Conservation (phyloP, 1,284 basidiomycete genomes). For the Erythrobasidium hasegawianum region DNA sequence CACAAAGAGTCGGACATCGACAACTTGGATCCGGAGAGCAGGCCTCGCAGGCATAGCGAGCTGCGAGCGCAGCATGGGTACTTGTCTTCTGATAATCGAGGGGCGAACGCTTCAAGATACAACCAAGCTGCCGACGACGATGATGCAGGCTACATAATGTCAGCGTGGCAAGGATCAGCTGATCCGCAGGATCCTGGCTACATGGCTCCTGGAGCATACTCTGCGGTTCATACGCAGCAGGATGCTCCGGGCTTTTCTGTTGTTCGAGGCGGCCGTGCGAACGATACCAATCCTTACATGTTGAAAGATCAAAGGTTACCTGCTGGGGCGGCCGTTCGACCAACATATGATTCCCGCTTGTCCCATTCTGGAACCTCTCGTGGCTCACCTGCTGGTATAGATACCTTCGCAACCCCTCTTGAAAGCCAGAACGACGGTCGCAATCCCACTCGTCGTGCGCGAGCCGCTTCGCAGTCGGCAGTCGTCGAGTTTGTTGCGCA, state of each 20-base stretch:
- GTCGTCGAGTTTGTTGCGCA: slow-evolving; percentile 20
- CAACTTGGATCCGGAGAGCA: too few relatives aligned
- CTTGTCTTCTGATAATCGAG: slow-evolving; percentile 57
- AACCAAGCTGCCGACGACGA: slow-evolving; percentile 72
- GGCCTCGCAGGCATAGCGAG: slow-evolving; percentile 2
- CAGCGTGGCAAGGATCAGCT: slow-evolving; percentile 57
- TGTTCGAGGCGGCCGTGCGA: slow-evolving; percentile 31
- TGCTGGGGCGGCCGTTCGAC: slow-evolving; percentile 9
- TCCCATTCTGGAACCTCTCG: not conserved
- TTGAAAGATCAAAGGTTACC: slow-evolving; percentile 5
- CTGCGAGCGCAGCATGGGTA: slow-evolving; percentile 24
- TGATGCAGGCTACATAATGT: slow-evolving; percentile 75
- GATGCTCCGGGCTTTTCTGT: slow-evolving; percentile 15
- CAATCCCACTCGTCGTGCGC: slow-evolving; percentile 3
- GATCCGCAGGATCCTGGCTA: slow-evolving; percentile 7
- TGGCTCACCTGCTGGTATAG: not conserved
- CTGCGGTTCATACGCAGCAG: not conserved
- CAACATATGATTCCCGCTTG: not conserved
- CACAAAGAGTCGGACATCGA: slow-evolving; percentile 1
- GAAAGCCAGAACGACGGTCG: not conserved
- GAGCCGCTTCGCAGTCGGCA: slow-evolving; percentile 29
- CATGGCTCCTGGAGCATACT: slow-evolving; percentile 29
- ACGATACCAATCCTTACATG: slow-evolving; percentile 24
- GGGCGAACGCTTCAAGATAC: slow-evolving; percentile 69
- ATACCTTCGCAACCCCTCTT: not conserved